phyloP scores from a whole-genome alignment of 768 basidiomycete species.

The Amyloporia xantha region DNA sequence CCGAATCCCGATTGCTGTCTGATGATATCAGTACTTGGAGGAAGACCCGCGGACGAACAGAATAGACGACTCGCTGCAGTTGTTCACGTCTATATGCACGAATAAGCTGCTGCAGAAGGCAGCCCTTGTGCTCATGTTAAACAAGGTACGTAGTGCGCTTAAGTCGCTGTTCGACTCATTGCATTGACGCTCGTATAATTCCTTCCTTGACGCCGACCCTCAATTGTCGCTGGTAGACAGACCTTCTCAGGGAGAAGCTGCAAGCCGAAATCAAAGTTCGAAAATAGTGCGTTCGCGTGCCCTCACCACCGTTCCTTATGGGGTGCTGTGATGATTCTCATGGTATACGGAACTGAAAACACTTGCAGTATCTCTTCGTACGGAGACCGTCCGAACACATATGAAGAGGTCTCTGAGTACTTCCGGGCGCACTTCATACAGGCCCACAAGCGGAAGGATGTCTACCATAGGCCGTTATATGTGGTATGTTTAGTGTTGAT shows the following conservation, averaged over 20 bases:
- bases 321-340: background rate
- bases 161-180: background rate
- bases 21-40: conserved; percentile 56
- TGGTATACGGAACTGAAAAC: too few species aligned
- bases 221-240: conserved; percentile 38
- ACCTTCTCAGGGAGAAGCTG: conserved; percentile 68
- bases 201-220: conserved; percentile 2
- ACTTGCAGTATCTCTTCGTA: conserved; percentile 69
- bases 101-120: conserved; percentile 69
- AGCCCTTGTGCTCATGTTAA: conserved; percentile 69
- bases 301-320: background rate
- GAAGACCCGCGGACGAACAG: conserved; percentile 76
- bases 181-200: background rate
- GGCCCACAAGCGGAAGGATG: conserved; percentile 72
- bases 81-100: conserved; percentile 69
- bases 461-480: conserved; percentile 74
- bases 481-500: conserved; percentile 19
- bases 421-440: conserved; percentile 86
- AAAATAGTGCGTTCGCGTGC: conserved; percentile 55
- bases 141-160: conserved; percentile 60
- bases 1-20: too few species aligned
- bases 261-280: conserved; percentile 59
- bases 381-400: conserved; percentile 74
- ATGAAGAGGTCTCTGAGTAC: conserved; percentile 75
- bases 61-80: conserved; percentile 75